Evolutionary conservation across 139 green algal genomes (phyloP).

Genomic region (Chlorella vulgaris): DNA sequence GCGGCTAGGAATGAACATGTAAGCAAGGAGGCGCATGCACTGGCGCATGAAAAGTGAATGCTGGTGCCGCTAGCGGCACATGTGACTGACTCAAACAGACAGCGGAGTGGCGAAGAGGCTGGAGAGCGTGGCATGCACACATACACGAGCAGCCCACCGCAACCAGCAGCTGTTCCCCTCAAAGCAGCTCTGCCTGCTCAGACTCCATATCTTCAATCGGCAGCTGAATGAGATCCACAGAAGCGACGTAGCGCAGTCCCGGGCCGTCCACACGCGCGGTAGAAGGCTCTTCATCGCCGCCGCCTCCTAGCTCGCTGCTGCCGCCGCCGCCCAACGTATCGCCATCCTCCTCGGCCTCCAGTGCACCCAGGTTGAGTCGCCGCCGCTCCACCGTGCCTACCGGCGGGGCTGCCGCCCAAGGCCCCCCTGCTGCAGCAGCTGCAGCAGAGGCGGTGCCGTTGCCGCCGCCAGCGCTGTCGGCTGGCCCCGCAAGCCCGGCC

Average conservation of each 20-base stretch:
- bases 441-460: background rate
- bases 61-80: no score
- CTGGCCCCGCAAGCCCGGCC: background rate
- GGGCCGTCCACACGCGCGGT: background rate
- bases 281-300: background rate
- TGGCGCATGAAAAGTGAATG: no score
- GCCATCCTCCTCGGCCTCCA: background rate
- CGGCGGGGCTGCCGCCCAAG: no score
- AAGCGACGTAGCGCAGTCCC: background rate
- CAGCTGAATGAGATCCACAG: background rate
- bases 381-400: conserved; percentile 32
- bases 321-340: background rate
- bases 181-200: conserved; percentile 19
- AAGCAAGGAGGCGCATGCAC: no score
- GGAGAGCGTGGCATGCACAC: no score
- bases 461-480: background rate
- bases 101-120: no score
- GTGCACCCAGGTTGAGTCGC: conserved; percentile 8
- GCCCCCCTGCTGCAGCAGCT: no score
- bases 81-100: no score
- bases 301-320: background rate
- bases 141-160: no score
- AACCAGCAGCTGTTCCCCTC: background rate
- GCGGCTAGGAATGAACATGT: no score
- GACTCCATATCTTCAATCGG: background rate